Base-by-base conservation (phyloP, 1,284 basidiomycete genomes). In the Heterobasidion irregulare region DNA sequence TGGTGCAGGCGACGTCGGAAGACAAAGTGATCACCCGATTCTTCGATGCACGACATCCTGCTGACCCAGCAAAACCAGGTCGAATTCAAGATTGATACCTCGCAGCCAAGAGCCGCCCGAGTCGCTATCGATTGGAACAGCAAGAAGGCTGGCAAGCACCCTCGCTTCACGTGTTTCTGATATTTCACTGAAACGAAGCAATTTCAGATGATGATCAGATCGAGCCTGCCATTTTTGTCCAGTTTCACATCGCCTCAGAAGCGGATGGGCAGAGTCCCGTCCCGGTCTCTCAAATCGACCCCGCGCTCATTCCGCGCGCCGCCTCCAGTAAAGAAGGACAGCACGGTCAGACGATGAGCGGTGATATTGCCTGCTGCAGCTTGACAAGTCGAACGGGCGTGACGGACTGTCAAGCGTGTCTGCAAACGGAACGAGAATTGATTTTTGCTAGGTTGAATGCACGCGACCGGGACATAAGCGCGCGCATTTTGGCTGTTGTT, bases 171-270 rank as follows among this genome's bases (percentile, higher is more conserved):
- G 38, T n/a, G 38, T 12, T 7, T 6, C n/a, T 41, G 38, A 41
- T 26, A 26, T 26, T 26, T 26, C 26, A 26, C 26, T 26, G 26
- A 26, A 5, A 26, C 26, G 26, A 26, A 5, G 26, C 26, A 48
- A 26, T 55, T 13, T 47, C 6, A 92, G 89, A 89, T 63, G 89
- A 92, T 62, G 84, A 89, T 66, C 79, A 91, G 59, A 83, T 91
- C 54, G 89, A 92, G 67, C 84, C 83, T 1, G 66, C 69, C 7
- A 72, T 91, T 50, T 69, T 70, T 56, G 71, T 86, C 53, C 78
- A 72, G 41, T 79, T 79, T 64, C 62, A 64, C 46, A 63, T 64
- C 45, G 15, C 15, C 15, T 15, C 38, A n/a, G 38, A 41, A 41
- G n/a, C 38, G 10, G 38, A 41, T n/a, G 6, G 12, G n/a, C n/a